phyloP scores from a whole-genome alignment of 2,329 filamentous ascomycete genomes.

The Colletotrichum tabaci region DNA sequence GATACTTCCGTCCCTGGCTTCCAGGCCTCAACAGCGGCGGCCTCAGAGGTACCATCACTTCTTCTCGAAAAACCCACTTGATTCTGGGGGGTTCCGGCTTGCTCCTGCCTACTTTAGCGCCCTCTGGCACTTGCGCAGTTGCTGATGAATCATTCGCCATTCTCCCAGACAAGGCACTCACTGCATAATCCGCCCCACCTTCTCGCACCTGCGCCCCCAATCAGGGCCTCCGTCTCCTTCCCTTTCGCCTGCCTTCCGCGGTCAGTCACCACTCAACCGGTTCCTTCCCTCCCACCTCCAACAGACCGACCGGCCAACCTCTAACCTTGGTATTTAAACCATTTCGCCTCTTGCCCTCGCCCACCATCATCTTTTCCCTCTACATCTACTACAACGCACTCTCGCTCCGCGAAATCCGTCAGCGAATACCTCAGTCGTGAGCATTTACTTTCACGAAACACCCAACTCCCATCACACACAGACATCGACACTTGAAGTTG shows the following conservation, averaged over 20 bases:
- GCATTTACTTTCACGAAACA: constrained; percentile 8
- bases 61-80: constrained; percentile 32
- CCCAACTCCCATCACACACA: constrained; percentile 43
- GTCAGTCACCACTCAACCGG: constrained; percentile 34
- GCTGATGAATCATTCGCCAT: constrained; percentile 56
- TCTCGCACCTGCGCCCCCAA: constrained; percentile 36
- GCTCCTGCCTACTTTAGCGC: constrained; percentile 38
- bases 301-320: constrained; percentile 24
- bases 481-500: constrained; percentile 49
- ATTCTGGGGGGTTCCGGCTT: constrained; percentile 58
- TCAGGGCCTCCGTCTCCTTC: constrained; percentile 30
- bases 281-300: constrained; percentile 25
- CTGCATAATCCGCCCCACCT: constrained; percentile 49
- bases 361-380: constrained; percentile 24
- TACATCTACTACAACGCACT: constrained; percentile 18
- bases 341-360: constrained; percentile 24
- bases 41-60: constrained; percentile 13
- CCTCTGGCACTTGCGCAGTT: constrained; percentile 44
- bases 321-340: constrained; percentile 30
- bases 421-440: constrained; percentile 2
- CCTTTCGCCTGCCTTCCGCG: constrained; percentile 40
- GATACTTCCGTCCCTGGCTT: neutral
- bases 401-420: constrained; percentile 14
- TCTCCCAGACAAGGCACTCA: constrained; percentile 39
- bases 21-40: accelerated